Base-by-base conservation (phyloP, 2,329 filamentous ascomycete species). In the Stagonosporopsis vannaccii region DNA sequence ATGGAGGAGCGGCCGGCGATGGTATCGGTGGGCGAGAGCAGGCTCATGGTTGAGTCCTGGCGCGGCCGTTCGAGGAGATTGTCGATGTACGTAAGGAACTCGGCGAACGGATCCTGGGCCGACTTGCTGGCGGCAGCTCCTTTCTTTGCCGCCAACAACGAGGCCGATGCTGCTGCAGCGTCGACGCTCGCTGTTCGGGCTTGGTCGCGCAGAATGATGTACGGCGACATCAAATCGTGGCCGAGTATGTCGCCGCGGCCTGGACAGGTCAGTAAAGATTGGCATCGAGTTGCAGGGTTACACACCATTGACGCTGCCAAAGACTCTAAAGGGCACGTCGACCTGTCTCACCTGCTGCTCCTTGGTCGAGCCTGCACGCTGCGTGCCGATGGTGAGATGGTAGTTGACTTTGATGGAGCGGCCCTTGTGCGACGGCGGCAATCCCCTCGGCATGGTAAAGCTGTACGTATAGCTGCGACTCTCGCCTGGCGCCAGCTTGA, bases 381-480 rank as follows among this genome's bases (percentile, higher is more conserved):
- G 95, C 0, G 94, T 97, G 40, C 94, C 94, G 61, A 99, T 91
- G 9, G 96, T 88, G 12, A 99, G 81, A 72, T 90, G 91, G 78
- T 99, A 99, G 2, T 87, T 86, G 45, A 97, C 93, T 77, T 98
- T 98, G 71, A 97, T 95, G 0, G 92, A 91, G 71, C 95, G 93
- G 11, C 95, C 95, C 66, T 90, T 90, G 73, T 98, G 91, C 13
- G 87, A 92, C 6, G 95, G 94, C 20, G 95, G 95, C n/a, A 99
- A 78, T 0, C 94, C 94, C 69, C 87, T 88, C 0, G 95, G 95
- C 50, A 99, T 79, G 40, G 85, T 89, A 74, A 97, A 97, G 1
- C 87, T 85, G 74, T 97, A 99, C 45, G 90, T 91, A 69, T 90
- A 99, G 43, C 88, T 90, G 66, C 86, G 89, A 75, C 92, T 96